Base-by-base conservation (phyloP, 208 protist species). In the Leptomonas pyrrhocoris region DNA sequence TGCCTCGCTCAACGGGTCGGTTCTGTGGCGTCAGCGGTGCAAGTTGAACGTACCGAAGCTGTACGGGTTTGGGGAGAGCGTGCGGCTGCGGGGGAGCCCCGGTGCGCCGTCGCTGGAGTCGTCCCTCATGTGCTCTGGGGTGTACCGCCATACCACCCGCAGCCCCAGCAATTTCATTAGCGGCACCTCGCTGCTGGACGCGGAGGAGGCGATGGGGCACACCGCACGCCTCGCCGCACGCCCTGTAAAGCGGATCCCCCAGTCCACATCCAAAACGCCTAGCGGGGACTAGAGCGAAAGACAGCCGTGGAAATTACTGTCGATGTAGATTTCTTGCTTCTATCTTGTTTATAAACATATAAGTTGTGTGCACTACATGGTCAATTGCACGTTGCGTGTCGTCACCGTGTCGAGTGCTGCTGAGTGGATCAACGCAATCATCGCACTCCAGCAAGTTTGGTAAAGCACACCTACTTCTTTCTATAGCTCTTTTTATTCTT, bases 31-130 rank as follows among this genome's bases (percentile, higher is more conserved):
- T 6, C 71, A 76, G 43, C 71, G 71, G 34, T 19, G 62, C 19
- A 76, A 70, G 40, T 0, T 76, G 15, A 68, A 76, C 46, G 63
- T 65, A 5, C 28, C 61, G 48, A 50, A 70, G 19, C 42, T 75
- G 15, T 68, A 75, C 69, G 61, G 69, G 23, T 30, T 18, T n/a
- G 55, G 64, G 13, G 62, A 69, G 0, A 16, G 45, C 2, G 27
- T 28, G 0, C 34, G 38, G 0, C 0, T 6, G 15, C 6, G n/a
- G 15, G 42, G 12, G 19, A 54, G 42, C 13, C 62, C 12, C 28
- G 27, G 23, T 23, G 2, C 13, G 21, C 40, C 55, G 0, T 53
- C 40, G 34, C 36, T 42, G 2, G 71, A 64, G 53, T 23, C 71
- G 19, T 53, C 46, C 0, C 27, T 42, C 7, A 55, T 25, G 0